A percentile compares a stretch with the other conserved stretches of the same genome.
phyloP scores from a whole-genome alignment of 805 yeast species.

The Yarrowia sp. region DNA sequence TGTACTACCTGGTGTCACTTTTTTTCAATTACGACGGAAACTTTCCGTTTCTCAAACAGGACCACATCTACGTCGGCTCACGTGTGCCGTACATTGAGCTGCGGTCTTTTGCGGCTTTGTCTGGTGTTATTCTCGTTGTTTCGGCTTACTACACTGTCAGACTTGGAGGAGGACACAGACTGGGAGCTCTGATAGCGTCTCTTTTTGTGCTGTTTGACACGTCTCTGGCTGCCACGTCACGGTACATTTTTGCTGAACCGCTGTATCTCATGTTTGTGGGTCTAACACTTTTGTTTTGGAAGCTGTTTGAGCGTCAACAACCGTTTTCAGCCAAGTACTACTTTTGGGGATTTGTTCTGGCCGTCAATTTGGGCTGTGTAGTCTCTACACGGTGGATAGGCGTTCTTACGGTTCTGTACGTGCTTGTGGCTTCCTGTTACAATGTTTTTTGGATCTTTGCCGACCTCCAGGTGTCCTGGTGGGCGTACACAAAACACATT shows the following conservation, averaged over 20 bases:
- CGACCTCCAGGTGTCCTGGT: conserved; percentile 47
- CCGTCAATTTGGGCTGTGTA: conserved; percentile 43
- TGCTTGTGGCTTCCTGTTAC: conserved; percentile 41
- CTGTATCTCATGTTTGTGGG: conserved; percentile 33
- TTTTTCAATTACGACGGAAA: conserved; percentile 43
- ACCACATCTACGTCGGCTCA: conserved; percentile 33
- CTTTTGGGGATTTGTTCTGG: conserved; percentile 41
- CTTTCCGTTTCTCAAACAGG: conserved; percentile 34
- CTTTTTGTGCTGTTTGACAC: conserved; percentile 49
- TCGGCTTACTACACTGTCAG: conserved; percentile 48
- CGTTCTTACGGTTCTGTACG: conserved; percentile 50
- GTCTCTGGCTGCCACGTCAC: conserved; percentile 48
- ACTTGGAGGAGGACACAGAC: conserved; percentile 44
- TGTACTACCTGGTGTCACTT: conserved; percentile 44
- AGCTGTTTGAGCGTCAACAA: conserved; percentile 39
- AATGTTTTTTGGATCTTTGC: conserved; percentile 57
- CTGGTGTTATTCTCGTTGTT: conserved; percentile 45
- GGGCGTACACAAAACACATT: conserved; percentile 37
- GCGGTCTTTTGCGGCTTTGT: conserved; percentile 46
- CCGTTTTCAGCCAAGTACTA: conserved; percentile 47
- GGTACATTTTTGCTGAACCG: conserved; percentile 40
- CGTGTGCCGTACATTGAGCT: conserved; percentile 42
- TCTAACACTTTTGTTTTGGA: conserved; percentile 44
- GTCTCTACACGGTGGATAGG: conserved; percentile 58
- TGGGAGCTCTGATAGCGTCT: conserved; percentile 45